Evolutionary conservation across 2,329 filamentous ascomycete species (phyloP).

Genomic region (Talaromyces rugulosus): DNA sequence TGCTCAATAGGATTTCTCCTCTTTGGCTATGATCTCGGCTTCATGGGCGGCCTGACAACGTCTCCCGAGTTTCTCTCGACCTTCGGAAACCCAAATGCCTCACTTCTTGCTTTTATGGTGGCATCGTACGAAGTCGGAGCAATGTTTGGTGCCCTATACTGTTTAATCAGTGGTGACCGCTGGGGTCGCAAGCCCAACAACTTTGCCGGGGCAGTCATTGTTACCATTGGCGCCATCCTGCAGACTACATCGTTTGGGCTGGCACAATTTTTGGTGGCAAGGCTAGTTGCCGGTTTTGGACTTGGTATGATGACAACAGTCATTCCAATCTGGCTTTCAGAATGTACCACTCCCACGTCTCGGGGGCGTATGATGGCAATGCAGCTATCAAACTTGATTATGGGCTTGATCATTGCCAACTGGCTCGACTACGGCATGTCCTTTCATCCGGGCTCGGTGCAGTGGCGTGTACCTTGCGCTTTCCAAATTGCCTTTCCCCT

Average conservation of each 20-base stretch:
- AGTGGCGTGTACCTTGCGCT: slow-evolving; percentile 22
- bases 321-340: slow-evolving; percentile 21
- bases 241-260: slow-evolving; percentile 18
- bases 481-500: slow-evolving; percentile 21
- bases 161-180: slow-evolving; percentile 35
- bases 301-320: slow-evolving; percentile 22
- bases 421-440: slow-evolving; percentile 28
- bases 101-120: slow-evolving; percentile 20
- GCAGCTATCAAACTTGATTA: slow-evolving; percentile 20
- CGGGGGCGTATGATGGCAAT: slow-evolving; percentile 46
- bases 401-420: slow-evolving; percentile 23
- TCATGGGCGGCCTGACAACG: slow-evolving; percentile 25
- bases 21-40: slow-evolving; percentile 42
- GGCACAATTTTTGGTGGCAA: slow-evolving; percentile 20
- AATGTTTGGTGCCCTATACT: slow-evolving; percentile 24
- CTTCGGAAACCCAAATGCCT: slow-evolving; percentile 19
- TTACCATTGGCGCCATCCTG: slow-evolving; percentile 20
- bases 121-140: slow-evolving; percentile 24
- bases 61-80: slow-evolving; percentile 8
- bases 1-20: slow-evolving; percentile 38
- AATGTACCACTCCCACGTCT: slow-evolving; percentile 27
- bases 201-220: slow-evolving; percentile 31
- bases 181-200: slow-evolving; percentile 39
- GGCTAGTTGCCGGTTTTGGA: slow-evolving; percentile 21
- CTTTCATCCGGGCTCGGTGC: slow-evolving; percentile 16